Conservation (phyloP, 2,329 filamentous ascomycete species). For the Colletotrichum magnum region DNA sequence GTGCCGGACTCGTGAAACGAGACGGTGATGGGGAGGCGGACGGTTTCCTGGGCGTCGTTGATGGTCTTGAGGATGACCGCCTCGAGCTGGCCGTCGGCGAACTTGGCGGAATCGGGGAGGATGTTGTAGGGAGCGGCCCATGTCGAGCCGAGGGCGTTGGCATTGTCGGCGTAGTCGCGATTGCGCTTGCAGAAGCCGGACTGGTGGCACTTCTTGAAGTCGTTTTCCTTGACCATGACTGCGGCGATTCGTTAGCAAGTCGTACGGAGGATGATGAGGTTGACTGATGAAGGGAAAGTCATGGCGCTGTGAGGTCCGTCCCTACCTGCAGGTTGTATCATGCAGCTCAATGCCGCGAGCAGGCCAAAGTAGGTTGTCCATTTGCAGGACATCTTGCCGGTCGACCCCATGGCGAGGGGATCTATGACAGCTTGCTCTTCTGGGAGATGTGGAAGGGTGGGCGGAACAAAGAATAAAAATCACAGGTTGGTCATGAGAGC, state of each 20-base stretch:
- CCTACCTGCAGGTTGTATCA: slow-evolving; percentile 77
- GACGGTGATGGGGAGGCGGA: slow-evolving; percentile 85
- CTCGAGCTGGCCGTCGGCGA: slow-evolving; percentile 85
- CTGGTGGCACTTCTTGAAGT: slow-evolving; percentile 97
- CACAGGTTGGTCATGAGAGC: slow-evolving; percentile 10
- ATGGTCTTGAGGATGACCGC: slow-evolving; percentile 87
- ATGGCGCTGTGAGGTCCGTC: slow-evolving; percentile 46
- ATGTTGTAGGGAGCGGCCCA: slow-evolving; percentile 89
- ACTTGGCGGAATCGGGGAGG: slow-evolving; percentile 77
- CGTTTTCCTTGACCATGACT: slow-evolving; percentile 93
- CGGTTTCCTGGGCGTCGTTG: slow-evolving; percentile 74
- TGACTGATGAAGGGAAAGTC: background rate
- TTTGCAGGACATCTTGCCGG: slow-evolving; percentile 65
- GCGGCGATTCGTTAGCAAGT: slow-evolving; percentile 30
- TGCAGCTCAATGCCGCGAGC: slow-evolving; percentile 69
- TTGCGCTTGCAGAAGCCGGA: slow-evolving; percentile 98
- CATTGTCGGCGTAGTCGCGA: slow-evolving; percentile 87
- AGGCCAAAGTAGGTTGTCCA: slow-evolving; percentile 78
- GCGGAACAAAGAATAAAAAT: background rate
- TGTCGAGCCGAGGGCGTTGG: slow-evolving; percentile 71
- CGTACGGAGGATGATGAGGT: background rate
- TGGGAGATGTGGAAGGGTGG: background rate
- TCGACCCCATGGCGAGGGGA: slow-evolving; percentile 63
- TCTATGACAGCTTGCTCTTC: slow-evolving; percentile 24
- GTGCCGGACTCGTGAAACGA: slow-evolving; percentile 92